Percentiles rank a stretch among this genome's conserved stretches.
Evolutionary conservation across 371 early-diverging fungal genomes (phyloP).

Genomic region (Lichtheimia ramosa): DNA sequence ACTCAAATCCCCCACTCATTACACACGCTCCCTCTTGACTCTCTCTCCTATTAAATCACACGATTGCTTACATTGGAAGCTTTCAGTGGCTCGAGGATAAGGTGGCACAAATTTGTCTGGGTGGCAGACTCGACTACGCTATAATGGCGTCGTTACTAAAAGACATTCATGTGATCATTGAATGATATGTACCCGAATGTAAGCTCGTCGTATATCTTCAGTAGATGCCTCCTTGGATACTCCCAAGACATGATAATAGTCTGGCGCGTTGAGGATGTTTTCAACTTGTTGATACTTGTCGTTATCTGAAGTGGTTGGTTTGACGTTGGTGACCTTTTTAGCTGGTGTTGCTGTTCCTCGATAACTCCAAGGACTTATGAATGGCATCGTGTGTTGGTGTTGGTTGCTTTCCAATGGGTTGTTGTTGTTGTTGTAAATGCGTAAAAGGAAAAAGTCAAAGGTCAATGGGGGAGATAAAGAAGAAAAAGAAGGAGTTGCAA

Average conservation of each 20-base stretch:
- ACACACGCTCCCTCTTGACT: too few relatives aligned
- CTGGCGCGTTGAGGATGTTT: constrained; percentile 32
- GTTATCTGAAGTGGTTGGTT: background rate
- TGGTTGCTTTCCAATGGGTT: too few relatives aligned
- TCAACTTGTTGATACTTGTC: constrained; percentile 41
- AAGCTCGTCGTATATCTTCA: constrained; percentile 46
- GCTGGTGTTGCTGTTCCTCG: background rate
- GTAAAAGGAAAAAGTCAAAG: too few relatives aligned
- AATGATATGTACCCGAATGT: constrained; percentile 30
- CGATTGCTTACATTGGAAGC: constrained; percentile 38
- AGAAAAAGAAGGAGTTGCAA: too few relatives aligned
- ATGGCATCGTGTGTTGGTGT: constrained; percentile 11
- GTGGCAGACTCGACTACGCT: constrained; percentile 47
- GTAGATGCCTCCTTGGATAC: constrained; percentile 25
- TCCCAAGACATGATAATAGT: constrained; percentile 37
- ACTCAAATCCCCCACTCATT: too few relatives aligned
- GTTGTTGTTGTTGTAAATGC: too few relatives aligned
- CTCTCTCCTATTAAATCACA: background rate
- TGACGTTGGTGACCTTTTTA: background rate
- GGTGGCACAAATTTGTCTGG: constrained; percentile 43
- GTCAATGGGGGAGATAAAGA: too few relatives aligned
- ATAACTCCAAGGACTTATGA: constrained; percentile 16
- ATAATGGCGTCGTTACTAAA: background rate
- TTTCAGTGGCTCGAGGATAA: constrained; percentile 29
- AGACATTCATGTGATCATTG: too few relatives aligned